These are phyloP conservation scores for Alternaria sp. DNA, from an alignment of 2,329 filamentous ascomycete genomes.

Conservation along the genomic window DNA sequence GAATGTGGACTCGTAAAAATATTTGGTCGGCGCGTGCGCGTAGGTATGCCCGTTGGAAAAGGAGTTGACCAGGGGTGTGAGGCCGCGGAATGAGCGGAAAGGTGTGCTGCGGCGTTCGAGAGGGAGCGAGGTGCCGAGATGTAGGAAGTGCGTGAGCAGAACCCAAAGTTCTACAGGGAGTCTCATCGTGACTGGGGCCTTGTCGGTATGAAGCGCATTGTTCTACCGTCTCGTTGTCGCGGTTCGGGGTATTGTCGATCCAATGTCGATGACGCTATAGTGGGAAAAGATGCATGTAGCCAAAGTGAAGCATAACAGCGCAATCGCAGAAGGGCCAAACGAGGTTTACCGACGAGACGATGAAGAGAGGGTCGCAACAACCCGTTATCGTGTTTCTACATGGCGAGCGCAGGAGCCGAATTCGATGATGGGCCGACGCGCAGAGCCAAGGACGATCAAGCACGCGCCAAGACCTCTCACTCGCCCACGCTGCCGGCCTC, in stretches of 20 bases:
- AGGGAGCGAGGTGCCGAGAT: slow-evolving; percentile 8
- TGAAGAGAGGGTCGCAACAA: not conserved
- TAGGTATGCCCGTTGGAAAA: slow-evolving; percentile 21
- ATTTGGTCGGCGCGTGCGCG: slow-evolving; percentile 26
- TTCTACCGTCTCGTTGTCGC: not conserved
- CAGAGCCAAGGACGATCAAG: slow-evolving; percentile 6
- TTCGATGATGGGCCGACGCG: not conserved
- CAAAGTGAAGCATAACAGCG: not conserved
- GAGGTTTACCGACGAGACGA: not conserved
- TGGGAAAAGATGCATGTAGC: not conserved
- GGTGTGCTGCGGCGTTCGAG: slow-evolving; percentile 9
- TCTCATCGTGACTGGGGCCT: slow-evolving; percentile 7
- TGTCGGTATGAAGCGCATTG: slow-evolving; percentile 7
- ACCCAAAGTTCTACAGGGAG: not conserved
- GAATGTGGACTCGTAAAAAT: slow-evolving; percentile 53
- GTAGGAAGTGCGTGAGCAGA: not conserved
- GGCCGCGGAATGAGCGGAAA: slow-evolving; percentile 18
- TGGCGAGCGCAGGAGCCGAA: not conserved
- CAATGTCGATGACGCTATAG: not conserved
- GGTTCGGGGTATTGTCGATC: not conserved
- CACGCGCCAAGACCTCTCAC: slow-evolving; percentile 4
- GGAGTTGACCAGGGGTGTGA: slow-evolving; percentile 27
- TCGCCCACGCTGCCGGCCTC: not conserved
- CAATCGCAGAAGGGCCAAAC: not conserved
- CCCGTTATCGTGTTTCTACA: slow-evolving; percentile 9